Base-by-base conservation (phyloP, 352 stramenopile species). In the Phytophthora nicotianae region DNA sequence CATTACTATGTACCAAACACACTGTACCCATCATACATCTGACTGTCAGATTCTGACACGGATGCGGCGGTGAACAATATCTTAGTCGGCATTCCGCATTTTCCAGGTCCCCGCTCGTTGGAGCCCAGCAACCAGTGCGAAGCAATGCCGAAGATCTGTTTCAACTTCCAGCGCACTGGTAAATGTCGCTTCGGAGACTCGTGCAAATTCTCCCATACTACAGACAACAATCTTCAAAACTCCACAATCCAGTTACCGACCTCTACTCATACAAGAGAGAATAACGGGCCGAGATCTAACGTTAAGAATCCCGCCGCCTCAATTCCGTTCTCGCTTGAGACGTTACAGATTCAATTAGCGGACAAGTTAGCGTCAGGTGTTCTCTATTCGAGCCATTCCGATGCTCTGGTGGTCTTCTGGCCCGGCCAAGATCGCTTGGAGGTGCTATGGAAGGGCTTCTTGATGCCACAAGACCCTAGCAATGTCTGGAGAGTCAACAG, bases 381-480 rank as follows among this genome's bases (percentile, higher is more conserved):
- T 2, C 43, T 68, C 24, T 69, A 64, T 55, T 72, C 56, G 4
- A 24, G 56, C n/a, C 46, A 61, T 62, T 72, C 63, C 6, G 71
- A 79, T 47, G 54, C 63, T 5, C 21, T 79, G 16, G 68, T 70
- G 43, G 43, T 48, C 23, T 73, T 79, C 6, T 77, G 59, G 68
- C 32, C 56, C 4, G 55, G 58, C 11, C 24, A 10, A 9, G 42
- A 68, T 26, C 55, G 46, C 1, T 41, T 72, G 16, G 71, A 74
- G 38, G 45, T 59, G 32, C 46, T 75, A 2, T 79, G 71, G 71
- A 74, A 74, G 24, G 67, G 68, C 4, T 79, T 77, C 13, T 19
- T 79, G 4, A 64, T 60, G 27, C 55, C 55, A 0, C 19, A 50
- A 23, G 49, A 72, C 24, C 43, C 38, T 5, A 17, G 16, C 1